Evolutionary conservation across 768 basidiomycete species (phyloP), one percentile per base, ranked within the genome.

Genomic region (Postia placenta): DNA sequence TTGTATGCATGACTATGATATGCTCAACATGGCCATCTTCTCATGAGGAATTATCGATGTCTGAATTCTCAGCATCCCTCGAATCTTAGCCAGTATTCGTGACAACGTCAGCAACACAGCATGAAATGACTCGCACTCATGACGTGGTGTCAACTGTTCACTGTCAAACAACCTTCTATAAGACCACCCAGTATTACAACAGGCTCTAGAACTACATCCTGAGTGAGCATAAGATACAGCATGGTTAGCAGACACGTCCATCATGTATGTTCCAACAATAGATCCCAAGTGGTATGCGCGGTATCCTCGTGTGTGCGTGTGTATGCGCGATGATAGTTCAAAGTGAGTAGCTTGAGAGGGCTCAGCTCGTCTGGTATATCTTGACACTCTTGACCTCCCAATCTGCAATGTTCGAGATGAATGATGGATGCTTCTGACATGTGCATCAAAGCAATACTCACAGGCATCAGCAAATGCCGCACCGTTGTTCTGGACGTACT

Each of bases 341-440:
- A n/a, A n/a, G n/a, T n/a, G n/a, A n/a, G n/a, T n/a, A 7, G 30
- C 15, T 15, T 33, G 30, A 7, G 30, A 27, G 11, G 25, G 17
- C 44, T 47, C 36, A 50, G 39, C 39, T 54, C 30, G 38, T 63
- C 62, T 87, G 81, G 65, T 83, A 92, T 51, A 89, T 76, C 68
- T 80, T 79, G 45, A 92, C 80, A 62, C 77, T 81, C 53, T 71
- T 74, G 35, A 93, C 79, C 67, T 92, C 87, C 89, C 89, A 91
- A 61, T 88, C 89, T 92, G 46, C 12, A 45, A 3, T 4, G 37
- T 37, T 25, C 19, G 43, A 49, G 36, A 23, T 5, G 4, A 36
- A 47, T 45, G 11, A 38, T 47, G 49, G 57, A 43, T 22, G 38
- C 4, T 25, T 39, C 30, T 28, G 11, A 45, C 46, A 43, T n/a